Percentiles rank a stretch among this genome's conserved stretches.
Evolutionary conservation across 257 asterid genomes (phyloP).

Genomic region (Primulina eburnea): DNA sequence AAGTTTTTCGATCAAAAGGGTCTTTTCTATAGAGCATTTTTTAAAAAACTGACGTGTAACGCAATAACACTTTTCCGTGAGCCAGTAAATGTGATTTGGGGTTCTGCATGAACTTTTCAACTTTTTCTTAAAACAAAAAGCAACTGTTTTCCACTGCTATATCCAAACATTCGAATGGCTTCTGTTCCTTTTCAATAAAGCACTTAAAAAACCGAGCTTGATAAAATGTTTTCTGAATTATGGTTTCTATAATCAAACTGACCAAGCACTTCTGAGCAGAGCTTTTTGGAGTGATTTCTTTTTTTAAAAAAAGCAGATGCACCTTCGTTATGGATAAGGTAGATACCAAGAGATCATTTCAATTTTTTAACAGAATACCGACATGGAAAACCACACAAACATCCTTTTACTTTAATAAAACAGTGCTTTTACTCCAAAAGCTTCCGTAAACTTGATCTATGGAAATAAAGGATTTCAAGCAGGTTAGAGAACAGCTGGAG

Average conservation of each 20-base stretch:
- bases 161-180: background rate
- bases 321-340: background rate
- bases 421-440: background rate
- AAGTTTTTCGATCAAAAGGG: no score
- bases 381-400: background rate
- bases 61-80: no score
- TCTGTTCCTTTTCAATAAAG: background rate
- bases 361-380: no score
- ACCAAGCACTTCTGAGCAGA: background rate
- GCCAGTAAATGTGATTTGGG: no score
- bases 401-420: background rate
- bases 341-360: no score
- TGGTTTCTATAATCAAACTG: background rate
- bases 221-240: no score
- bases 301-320: background rate
- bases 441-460: background rate
- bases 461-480: background rate
- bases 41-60: no score
- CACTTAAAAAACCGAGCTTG: background rate
- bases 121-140: no score
- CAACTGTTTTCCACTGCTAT: background rate
- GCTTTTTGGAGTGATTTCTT: background rate
- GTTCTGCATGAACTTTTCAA: no score
- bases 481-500: no score
- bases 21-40: no score